Evolutionary conservation across 2,329 filamentous ascomycete species (phyloP).

Genomic region (Coniochaeta prunicola): DNA sequence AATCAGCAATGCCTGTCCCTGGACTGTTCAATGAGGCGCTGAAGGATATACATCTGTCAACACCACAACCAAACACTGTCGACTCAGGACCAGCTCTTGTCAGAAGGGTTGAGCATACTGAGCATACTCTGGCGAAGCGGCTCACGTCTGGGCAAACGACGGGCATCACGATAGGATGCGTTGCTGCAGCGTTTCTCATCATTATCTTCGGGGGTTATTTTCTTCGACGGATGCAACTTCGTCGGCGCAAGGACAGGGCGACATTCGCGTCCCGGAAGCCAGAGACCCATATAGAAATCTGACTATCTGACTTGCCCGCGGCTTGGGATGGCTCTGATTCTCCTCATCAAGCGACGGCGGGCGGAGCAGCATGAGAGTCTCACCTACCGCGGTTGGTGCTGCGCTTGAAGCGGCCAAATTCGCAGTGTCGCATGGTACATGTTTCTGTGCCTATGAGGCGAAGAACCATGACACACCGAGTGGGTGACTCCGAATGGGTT

Average conservation of each 20-base stretch:
- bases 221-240: not conserved
- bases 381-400: too few species aligned
- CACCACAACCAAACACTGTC: not conserved
- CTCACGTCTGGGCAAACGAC: not conserved
- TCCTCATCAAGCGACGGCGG: too few species aligned
- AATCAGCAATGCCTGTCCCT: not conserved
- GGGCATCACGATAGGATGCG: not conserved
- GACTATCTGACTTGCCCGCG: not conserved
- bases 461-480: not conserved
- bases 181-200: not conserved
- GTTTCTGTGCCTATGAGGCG: not conserved
- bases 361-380: too few species aligned
- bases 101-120: not conserved
- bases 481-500: too few species aligned
- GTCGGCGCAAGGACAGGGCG: not conserved
- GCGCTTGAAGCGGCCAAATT: too few species aligned
- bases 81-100: not conserved
- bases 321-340: too few species aligned
- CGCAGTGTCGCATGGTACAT: too few species aligned
- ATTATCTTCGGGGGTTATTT: not conserved
- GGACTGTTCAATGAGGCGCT: not conserved
- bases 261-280: not conserved
- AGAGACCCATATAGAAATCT: not conserved
- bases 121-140: not conserved
- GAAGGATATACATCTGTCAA: not conserved